Percentiles rank a stretch among this genome's conserved stretches.
phyloP scores from a whole-genome alignment of 108 stramenopile genomes.

The Hondaea fermentalgiana region DNA sequence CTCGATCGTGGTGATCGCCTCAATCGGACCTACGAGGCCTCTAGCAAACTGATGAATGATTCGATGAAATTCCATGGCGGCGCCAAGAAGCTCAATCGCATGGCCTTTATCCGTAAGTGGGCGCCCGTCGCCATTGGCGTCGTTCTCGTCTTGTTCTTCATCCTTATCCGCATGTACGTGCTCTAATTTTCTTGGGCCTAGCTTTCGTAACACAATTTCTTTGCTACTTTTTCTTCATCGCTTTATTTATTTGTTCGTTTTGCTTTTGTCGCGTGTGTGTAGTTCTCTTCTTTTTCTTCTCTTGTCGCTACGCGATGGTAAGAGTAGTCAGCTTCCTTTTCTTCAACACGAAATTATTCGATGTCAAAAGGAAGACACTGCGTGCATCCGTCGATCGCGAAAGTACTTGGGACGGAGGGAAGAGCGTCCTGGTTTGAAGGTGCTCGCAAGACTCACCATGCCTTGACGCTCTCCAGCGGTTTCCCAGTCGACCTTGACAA shows the following conservation, averaged over 20 bases:
- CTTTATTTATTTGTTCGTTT: no score
- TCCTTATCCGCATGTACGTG: neutral
- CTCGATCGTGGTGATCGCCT: slow-evolving; percentile 41
- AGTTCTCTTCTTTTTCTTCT: no score
- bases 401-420: neutral
- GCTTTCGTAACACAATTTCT: no score
- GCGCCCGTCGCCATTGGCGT: slow-evolving; percentile 17
- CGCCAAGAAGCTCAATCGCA: slow-evolving; percentile 3
- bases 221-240: no score
- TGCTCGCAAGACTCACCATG: neutral
- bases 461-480: neutral
- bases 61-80: neutral
- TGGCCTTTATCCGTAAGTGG: slow-evolving; percentile 13
- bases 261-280: no score
- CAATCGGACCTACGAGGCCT: slow-evolving; percentile 11
- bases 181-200: neutral
- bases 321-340: neutral
- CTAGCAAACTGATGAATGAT: neutral
- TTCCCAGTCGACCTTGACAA: neutral
- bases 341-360: neutral
- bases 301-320: no score
- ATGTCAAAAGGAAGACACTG: neutral
- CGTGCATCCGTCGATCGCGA: neutral
- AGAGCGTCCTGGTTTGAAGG: neutral
- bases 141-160: neutral